phyloP scores from a whole-genome alignment of 192 early-diverging fungal species.

The Backusella mclennaniae region DNA sequence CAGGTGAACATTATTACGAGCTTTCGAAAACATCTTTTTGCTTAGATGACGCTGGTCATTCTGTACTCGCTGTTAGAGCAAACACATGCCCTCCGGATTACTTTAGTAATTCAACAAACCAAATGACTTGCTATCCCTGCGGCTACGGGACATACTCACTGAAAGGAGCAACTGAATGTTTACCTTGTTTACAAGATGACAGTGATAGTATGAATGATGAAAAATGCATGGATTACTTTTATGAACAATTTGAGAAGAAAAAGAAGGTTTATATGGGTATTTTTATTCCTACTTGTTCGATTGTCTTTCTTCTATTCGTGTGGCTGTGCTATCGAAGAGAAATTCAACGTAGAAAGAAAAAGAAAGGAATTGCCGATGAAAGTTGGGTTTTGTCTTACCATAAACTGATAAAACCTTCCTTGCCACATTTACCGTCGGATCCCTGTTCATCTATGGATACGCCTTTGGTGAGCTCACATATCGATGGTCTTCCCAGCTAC shows the following conservation, averaged over 20 bases:
- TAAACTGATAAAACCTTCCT: background rate
- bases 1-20: slow-evolving; percentile 3
- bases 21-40: background rate
- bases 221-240: background rate
- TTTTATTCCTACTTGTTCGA: slow-evolving; percentile 6
- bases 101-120: background rate
- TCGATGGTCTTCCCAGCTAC: background rate
- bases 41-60: background rate
- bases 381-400: background rate
- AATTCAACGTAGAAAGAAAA: background rate
- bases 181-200: background rate
- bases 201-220: background rate
- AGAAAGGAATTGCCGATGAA: background rate
- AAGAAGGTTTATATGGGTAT: background rate
- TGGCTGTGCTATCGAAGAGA: background rate
- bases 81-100: background rate
- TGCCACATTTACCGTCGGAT: background rate
- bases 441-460: background rate
- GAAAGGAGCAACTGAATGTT: background rate
- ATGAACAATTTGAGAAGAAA: background rate
- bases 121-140: background rate
- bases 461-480: background rate
- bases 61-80: background rate
- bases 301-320: background rate
- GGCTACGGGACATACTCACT: background rate